Conservation (phyloP, 2,329 filamentous ascomycete species). For the Cordyceps fumosorosea region DNA sequence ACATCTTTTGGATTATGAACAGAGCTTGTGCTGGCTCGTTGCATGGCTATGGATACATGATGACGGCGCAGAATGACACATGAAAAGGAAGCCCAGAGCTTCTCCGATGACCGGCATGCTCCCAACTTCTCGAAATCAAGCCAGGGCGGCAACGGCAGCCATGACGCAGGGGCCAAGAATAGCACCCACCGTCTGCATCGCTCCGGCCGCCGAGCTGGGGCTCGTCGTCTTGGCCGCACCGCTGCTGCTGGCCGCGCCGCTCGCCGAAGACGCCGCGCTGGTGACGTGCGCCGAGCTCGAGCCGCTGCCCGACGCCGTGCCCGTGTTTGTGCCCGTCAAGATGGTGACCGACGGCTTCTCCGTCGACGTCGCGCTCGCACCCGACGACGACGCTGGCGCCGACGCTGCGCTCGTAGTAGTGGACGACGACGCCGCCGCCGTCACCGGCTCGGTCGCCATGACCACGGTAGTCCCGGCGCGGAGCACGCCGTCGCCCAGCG, state of each 20-base stretch:
- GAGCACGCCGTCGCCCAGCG: conserved; percentile 15
- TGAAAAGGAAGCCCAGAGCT: no score
- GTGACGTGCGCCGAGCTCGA: neutral
- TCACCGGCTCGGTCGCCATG: neutral
- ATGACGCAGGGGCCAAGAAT: neutral
- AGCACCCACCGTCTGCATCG: neutral
- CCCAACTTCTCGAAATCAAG: neutral
- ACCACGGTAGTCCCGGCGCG: neutral
- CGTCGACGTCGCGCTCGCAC: neutral
- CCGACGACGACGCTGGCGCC: neutral
- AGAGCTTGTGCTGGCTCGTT: no score
- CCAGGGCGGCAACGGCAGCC: conserved; percentile 1
- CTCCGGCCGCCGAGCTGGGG: neutral
- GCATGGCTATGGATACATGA: no score
- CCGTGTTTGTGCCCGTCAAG: neutral
- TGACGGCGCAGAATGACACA: no score
- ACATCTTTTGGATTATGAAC: no score
- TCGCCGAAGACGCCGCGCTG: neutral
- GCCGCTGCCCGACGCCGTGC: neutral
- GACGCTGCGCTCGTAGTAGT: neutral
- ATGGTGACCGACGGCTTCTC: neutral
- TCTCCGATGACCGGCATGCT: no score
- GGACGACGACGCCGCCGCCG: neutral
- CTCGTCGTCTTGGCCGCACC: neutral
- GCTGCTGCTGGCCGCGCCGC: neutral